A percentile compares a stretch with the other conserved stretches of the same genome.
Evolutionary conservation across 441 rosid genomes (phyloP).

Genomic region (Isatis lusitanica): DNA sequence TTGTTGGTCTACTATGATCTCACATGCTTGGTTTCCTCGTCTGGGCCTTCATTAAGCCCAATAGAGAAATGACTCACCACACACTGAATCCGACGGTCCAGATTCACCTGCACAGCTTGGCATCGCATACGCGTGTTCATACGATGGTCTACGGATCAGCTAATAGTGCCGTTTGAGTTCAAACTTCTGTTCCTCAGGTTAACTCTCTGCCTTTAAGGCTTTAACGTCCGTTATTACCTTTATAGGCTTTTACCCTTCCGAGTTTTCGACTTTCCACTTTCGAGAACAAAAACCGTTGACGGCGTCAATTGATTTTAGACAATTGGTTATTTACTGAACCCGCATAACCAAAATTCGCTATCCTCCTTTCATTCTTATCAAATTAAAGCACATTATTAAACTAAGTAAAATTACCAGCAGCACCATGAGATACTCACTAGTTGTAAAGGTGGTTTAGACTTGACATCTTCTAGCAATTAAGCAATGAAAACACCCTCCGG

Average conservation of each 20-base stretch:
- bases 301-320: conserved; percentile 3
- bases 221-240: conserved; percentile 43
- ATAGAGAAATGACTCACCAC: neutral
- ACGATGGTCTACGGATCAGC: too few relatives aligned
- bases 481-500: neutral
- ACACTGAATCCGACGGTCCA: conserved; percentile 49
- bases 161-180: conserved; percentile 80
- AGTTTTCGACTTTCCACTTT: conserved; percentile 1
- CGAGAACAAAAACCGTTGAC: neutral
- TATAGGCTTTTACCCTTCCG: neutral
- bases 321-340: conserved; percentile 3
- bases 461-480: neutral
- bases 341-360: neutral
- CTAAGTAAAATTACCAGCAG: neutral
- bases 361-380: neutral
- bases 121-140: neutral
- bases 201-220: conserved; percentile 43
- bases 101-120: conserved; percentile 32
- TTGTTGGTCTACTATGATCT: too few relatives aligned
- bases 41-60: neutral
- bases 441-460: neutral
- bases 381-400: neutral
- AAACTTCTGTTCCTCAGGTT: conserved; percentile 51
- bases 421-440: neutral
- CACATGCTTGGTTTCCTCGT: neutral